These are phyloP conservation scores for Aeminium ludgeri DNA, from an alignment of 495 filamentous ascomycete genomes.

Conservation along the genomic window DNA sequence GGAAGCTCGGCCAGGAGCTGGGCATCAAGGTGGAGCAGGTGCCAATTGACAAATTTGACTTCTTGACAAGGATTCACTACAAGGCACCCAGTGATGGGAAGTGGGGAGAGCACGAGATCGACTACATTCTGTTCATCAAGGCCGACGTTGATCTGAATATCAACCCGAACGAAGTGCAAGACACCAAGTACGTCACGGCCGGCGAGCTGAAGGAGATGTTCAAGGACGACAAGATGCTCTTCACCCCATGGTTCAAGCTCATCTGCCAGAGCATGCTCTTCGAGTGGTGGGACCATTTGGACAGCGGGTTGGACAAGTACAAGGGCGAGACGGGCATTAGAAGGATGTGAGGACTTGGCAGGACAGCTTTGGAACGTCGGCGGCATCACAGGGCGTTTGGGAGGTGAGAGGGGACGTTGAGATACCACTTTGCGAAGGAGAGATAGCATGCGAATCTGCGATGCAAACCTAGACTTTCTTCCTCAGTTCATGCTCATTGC, in stretches of 20 bases:
- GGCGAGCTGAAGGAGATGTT: slow-evolving; percentile 78
- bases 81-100: slow-evolving; percentile 91
- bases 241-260: slow-evolving; percentile 98
- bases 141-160: slow-evolving; percentile 65
- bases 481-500: too few species aligned
- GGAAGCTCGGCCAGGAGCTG: slow-evolving; percentile 87
- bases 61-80: slow-evolving; percentile 95
- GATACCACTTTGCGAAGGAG: too few species aligned
- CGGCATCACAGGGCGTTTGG: too few species aligned
- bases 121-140: slow-evolving; percentile 98
- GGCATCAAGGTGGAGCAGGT: slow-evolving; percentile 83
- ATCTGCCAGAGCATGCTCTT: slow-evolving; percentile 96
- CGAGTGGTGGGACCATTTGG: slow-evolving; percentile 91
- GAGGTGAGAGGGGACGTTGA: too few species aligned
- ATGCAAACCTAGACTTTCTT: too few species aligned
- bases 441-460: too few species aligned
- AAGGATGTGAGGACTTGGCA: slow-evolving; percentile 60
- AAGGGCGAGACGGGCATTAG: slow-evolving; percentile 70
- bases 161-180: slow-evolving; percentile 79
- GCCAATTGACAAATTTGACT: slow-evolving; percentile 79
- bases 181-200: slow-evolving; percentile 63
- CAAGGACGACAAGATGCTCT: slow-evolving; percentile 55
- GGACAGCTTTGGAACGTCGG: too few species aligned
- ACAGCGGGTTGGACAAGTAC: slow-evolving; percentile 64
- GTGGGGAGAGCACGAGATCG: slow-evolving; percentile 98